Evolutionary conservation across 352 stramenopile genomes (phyloP), one percentile per base, ranked within the genome.

Genomic region (Globisporangium paroecandrum): DNA sequence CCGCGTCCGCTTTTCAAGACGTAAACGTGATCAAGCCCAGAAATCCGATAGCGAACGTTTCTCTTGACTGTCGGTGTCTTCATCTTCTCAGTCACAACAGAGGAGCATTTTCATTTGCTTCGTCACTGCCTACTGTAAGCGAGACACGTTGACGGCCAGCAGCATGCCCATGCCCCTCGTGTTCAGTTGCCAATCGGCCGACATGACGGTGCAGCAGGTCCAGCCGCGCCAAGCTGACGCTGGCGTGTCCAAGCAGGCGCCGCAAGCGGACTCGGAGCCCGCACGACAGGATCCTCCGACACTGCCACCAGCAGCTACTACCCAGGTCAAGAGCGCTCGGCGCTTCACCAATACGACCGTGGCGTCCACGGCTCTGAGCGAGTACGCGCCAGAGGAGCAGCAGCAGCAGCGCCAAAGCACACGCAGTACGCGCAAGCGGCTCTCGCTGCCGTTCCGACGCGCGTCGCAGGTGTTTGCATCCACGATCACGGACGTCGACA

Each of bases 401-500:
- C 24, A 46, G 18, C 43, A 54, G 5, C 49, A 36, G 27, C 27
- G 27, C 12, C 29, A 32, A n/a, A 34, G 12, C 13, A 29, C 6
- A 9, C 29, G 36, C 9, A 25, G 25, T 3, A 3, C 43, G 63
- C 38, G 63, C 25, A 70, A 66, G 65, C 65, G 59, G 5, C 46
- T 66, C 27, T 70, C 65, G 9, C 36, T 69, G 24, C 47, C 49
- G 20, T 71, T 72, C 27, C 62, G 62, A 0, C 63, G 68, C 29
- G 38, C 62, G n/a, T 57, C 68, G 32, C 68, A 69, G 24, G 64
- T 74, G 32, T 36, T 58, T 6, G 54, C 59, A n/a, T 66, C 43
- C 12, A 55, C 54, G 61, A 71, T 86, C 58, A 77, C 70, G 4
- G 64, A 81, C 29, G 67, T 98, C 9, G 90, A 85, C 20, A 80